These are phyloP conservation scores for Biscogniauxia sp. DNA, from an alignment of 2,329 filamentous ascomycete genomes.

Conservation along the genomic window DNA sequence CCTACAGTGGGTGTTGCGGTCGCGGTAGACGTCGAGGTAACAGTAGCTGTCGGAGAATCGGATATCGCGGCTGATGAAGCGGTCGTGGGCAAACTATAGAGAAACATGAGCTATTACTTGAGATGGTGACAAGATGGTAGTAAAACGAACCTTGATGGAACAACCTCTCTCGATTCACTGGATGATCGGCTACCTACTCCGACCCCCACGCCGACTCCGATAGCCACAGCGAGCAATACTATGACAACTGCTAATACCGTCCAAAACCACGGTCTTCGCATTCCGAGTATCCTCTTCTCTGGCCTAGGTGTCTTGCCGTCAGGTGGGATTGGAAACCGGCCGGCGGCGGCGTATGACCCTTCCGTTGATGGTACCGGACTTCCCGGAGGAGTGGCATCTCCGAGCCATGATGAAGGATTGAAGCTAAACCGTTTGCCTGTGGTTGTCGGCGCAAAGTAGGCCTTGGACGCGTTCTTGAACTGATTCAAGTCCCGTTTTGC, in stretches of 20 bases:
- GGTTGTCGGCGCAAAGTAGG: slow-evolving; percentile 23
- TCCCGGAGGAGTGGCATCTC: slow-evolving; percentile 30
- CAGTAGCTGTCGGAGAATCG: slow-evolving; percentile 7
- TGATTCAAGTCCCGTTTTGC: slow-evolving; percentile 31
- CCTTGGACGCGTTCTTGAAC: slow-evolving; percentile 26
- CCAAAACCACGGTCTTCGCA: slow-evolving; percentile 37
- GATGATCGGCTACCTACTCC: slow-evolving; percentile 27
- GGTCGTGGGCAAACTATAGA: slow-evolving; percentile 3
- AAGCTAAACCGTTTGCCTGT: slow-evolving; percentile 10
- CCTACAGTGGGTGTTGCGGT: slow-evolving; percentile 24
- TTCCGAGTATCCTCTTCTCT: slow-evolving; percentile 27
- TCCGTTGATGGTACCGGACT: slow-evolving; percentile 20
- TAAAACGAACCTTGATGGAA: slow-evolving; percentile 26
- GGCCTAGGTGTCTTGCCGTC: slow-evolving; percentile 9
- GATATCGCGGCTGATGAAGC: slow-evolving; percentile 9
- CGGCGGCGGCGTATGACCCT: slow-evolving; percentile 3
- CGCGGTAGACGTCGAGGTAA: not conserved
- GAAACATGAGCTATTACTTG: not conserved
- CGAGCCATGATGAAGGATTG: slow-evolving; percentile 30
- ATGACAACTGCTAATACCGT: slow-evolving; percentile 28
- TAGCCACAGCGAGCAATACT: slow-evolving; percentile 32
- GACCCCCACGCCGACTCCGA: slow-evolving; percentile 38
- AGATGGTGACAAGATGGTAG: not conserved
- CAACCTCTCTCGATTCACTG: slow-evolving; percentile 9
- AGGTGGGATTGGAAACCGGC: slow-evolving; percentile 7